Evolutionary conservation across 1,284 basidiomycete species (phyloP).

Genomic region (Xerocomus minutiporus): DNA sequence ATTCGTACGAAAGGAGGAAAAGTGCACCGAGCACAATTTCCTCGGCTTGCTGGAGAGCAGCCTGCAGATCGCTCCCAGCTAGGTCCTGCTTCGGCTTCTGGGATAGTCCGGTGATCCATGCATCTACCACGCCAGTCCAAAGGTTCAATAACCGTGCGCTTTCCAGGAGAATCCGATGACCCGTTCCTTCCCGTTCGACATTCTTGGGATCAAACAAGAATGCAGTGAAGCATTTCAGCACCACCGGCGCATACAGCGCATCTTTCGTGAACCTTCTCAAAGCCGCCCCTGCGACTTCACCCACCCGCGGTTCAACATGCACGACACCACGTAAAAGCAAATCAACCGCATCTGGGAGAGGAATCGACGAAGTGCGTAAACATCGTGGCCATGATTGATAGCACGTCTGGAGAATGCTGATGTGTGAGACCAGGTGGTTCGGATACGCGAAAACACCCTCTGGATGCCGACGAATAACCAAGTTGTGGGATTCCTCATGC

Average conservation of each 20-base stretch:
- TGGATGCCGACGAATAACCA: conserved; percentile 62
- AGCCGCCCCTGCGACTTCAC: conserved; percentile 65
- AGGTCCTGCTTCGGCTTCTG: conserved; percentile 40
- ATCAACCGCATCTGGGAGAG: conserved; percentile 65
- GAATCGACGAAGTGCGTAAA: conserved; percentile 48
- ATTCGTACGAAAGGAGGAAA: conserved; percentile 74
- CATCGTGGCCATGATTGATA: conserved; percentile 87
- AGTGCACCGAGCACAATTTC: conserved; percentile 73
- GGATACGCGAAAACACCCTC: conserved; percentile 75
- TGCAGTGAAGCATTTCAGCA: conserved; percentile 68
- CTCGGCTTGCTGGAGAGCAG: conserved; percentile 41
- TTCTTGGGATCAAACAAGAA: conserved; percentile 76
- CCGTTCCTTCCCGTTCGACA: conserved; percentile 65
- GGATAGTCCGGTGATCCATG: conserved; percentile 55
- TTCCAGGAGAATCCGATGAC: conserved; percentile 61
- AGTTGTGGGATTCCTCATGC: conserved; percentile 67
- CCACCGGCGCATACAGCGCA: conserved; percentile 49
- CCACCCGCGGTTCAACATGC: conserved; percentile 77
- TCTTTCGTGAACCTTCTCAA: conserved; percentile 74
- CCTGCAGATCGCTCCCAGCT: conserved; percentile 36
- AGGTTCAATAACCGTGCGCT: conserved; percentile 60
- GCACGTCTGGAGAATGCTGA: conserved; percentile 73
- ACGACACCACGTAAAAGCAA: conserved; percentile 79
- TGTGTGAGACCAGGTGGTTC: conserved; percentile 55
- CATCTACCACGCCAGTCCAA: conserved; percentile 74